These are phyloP conservation scores for Taphrina confusa DNA, from an alignment of 1,139 yeast genomes.

Conservation along the genomic window DNA sequence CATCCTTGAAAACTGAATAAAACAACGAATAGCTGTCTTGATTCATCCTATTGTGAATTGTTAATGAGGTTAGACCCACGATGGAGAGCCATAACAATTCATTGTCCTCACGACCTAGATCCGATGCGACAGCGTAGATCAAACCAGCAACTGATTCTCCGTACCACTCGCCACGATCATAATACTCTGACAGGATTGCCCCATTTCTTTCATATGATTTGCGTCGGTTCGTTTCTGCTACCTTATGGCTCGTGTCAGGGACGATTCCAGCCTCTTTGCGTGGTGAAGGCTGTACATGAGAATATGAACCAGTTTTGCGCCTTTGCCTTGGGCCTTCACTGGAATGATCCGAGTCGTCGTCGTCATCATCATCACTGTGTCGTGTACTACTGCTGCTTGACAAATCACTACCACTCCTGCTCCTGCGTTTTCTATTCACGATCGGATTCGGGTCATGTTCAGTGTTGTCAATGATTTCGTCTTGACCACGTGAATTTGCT, in stretches of 20 bases:
- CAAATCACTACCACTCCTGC: not conserved
- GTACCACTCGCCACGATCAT: slow-evolving; percentile 77
- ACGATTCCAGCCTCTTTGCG: slow-evolving; percentile 39
- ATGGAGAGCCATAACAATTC: slow-evolving; percentile 83
- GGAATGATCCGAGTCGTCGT: slow-evolving; percentile 4
- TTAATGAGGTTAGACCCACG: slow-evolving; percentile 83
- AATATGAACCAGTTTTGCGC: slow-evolving; percentile 27
- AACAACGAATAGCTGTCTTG: slow-evolving; percentile 71
- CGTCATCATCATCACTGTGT: not conserved
- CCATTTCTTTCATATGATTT: slow-evolving; percentile 52
- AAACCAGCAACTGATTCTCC: slow-evolving; percentile 76
- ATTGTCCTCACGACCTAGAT: slow-evolving; percentile 73
- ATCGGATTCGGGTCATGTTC: slow-evolving; percentile 41
- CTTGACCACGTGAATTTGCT: not conserved
- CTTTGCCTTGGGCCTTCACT: slow-evolving; percentile 24
- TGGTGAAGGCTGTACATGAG: slow-evolving; percentile 39
- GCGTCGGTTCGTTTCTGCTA: slow-evolving; percentile 27
- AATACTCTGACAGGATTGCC: slow-evolving; percentile 64
- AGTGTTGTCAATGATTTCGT: slow-evolving; percentile 44
- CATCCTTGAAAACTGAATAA: slow-evolving; percentile 76
- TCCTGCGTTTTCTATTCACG: slow-evolving; percentile 6
- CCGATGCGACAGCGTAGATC: slow-evolving; percentile 73
- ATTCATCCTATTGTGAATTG: slow-evolving; percentile 57
- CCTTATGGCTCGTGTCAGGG: slow-evolving; percentile 16
- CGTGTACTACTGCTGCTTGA: not conserved